A percentile compares a stretch with the other conserved stretches of the same genome.
Conservation (phyloP, 306 rosid genomes). For the Cucumis hystrix region DNA sequence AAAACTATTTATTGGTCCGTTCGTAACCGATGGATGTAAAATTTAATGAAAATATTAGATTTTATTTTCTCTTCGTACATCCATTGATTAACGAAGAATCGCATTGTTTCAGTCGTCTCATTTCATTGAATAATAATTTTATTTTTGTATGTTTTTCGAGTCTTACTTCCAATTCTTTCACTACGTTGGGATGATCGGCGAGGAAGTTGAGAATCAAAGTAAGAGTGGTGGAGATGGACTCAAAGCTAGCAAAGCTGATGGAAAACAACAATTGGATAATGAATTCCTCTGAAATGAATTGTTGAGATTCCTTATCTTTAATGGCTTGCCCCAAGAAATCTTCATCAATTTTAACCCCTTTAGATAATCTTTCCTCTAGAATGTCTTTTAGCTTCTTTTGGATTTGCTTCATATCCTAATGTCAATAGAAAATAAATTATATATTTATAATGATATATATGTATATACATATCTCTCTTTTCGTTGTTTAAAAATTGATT, state of each 20-base stretch:
- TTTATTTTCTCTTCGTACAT: background rate
- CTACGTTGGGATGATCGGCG: background rate
- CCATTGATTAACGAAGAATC: background rate
- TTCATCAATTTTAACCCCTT: background rate
- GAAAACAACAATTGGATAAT: constrained; percentile 3
- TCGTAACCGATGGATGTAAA: background rate
- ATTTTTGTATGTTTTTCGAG: background rate
- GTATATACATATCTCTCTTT: no score
- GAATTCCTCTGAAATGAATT: constrained; percentile 12
- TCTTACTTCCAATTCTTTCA: constrained; percentile 1
- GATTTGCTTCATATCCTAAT: constrained; percentile 4
- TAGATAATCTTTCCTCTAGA: background rate
- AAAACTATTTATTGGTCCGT: background rate
- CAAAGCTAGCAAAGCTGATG: constrained; percentile 1
- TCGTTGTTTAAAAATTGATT: background rate
- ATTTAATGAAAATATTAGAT: no score
- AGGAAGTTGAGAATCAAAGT: background rate
- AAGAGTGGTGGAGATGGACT: background rate
- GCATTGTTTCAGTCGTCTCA: background rate
- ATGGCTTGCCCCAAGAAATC: constrained; percentile 7
- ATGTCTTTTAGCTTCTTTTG: background rate
- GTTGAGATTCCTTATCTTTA: constrained; percentile 2
- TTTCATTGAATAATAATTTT: background rate
- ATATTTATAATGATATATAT: no score
- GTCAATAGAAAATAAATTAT: no score